phyloP scores from a whole-genome alignment of 352 stramenopile genomes.

The Saprolegnia parasitica region DNA sequence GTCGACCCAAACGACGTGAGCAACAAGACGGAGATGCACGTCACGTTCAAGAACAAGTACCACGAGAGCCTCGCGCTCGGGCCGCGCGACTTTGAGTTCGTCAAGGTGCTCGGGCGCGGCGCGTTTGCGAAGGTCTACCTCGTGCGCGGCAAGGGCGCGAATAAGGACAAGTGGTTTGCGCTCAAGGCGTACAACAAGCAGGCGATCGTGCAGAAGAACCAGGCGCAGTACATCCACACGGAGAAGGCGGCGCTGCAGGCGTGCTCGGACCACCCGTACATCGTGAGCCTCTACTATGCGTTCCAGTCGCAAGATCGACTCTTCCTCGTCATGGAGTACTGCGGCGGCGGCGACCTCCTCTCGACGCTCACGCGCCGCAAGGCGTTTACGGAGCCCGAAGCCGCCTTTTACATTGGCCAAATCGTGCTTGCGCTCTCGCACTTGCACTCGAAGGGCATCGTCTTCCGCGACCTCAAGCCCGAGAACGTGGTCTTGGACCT shows the following conservation, averaged over 20 bases:
- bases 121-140: slow-evolving; percentile 84
- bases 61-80: slow-evolving; percentile 75
- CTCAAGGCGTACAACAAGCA: slow-evolving; percentile 88
- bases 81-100: slow-evolving; percentile 81
- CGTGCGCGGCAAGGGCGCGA: slow-evolving; percentile 75
- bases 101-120: slow-evolving; percentile 76
- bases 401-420: slow-evolving; percentile 81
- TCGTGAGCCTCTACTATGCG: slow-evolving; percentile 78
- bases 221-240: slow-evolving; percentile 83
- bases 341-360: slow-evolving; percentile 68
- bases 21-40: slow-evolving; percentile 39
- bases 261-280: slow-evolving; percentile 82
- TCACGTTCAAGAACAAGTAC: slow-evolving; percentile 89
- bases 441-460: slow-evolving; percentile 83
- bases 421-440: slow-evolving; percentile 76
- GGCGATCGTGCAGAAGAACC: slow-evolving; percentile 84
- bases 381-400: slow-evolving; percentile 70
- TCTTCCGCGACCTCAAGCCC: slow-evolving; percentile 82
- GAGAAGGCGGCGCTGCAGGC: slow-evolving; percentile 77
- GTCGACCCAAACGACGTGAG: slow-evolving; percentile 63
- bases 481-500: slow-evolving; percentile 85
- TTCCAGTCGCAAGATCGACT: slow-evolving; percentile 81
- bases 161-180: slow-evolving; percentile 83
- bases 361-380: slow-evolving; percentile 72
- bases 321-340: slow-evolving; percentile 87